phyloP scores from a whole-genome alignment of 2,329 filamentous ascomycete genomes.

The Microsporum canis region DNA sequence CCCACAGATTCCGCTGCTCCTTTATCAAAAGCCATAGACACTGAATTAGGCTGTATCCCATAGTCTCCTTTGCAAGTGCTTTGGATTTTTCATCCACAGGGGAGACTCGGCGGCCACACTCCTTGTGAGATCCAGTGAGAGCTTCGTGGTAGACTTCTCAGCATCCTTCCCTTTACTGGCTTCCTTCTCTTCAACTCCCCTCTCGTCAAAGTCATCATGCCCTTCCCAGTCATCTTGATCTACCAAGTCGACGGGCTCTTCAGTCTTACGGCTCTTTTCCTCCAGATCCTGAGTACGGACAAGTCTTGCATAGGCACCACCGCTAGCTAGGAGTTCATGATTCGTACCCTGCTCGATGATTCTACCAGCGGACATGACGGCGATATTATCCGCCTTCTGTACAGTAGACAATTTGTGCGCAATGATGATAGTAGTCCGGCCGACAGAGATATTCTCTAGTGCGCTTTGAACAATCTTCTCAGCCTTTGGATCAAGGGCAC shows the following conservation, averaged over 20 bases:
- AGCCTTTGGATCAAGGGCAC: slow-evolving; percentile 19
- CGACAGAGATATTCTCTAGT: slow-evolving; percentile 14
- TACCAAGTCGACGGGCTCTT: background rate
- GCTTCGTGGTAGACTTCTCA: slow-evolving; percentile 9
- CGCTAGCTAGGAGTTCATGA: slow-evolving; percentile 16
- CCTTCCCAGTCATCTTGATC: background rate
- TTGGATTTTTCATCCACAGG: background rate
- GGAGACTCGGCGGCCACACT: slow-evolving; percentile 15
- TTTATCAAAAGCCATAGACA: slow-evolving; percentile 12
- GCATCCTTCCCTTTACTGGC: slow-evolving; percentile 15
- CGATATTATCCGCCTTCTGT: slow-evolving; percentile 20
- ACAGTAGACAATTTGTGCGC: slow-evolving; percentile 23
- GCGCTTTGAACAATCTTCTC: slow-evolving; percentile 20
- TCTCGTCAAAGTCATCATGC: background rate
- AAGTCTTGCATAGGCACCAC: slow-evolving; percentile 37
- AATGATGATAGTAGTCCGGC: slow-evolving; percentile 20
- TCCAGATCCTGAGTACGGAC: slow-evolving; percentile 27
- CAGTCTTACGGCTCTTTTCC: slow-evolving; percentile 4
- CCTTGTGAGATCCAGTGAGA: background rate
- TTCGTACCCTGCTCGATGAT: slow-evolving; percentile 21
- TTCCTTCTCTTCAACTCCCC: background rate
- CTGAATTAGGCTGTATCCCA: slow-evolving; percentile 19
- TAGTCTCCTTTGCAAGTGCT: background rate
- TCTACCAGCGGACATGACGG: slow-evolving; percentile 20
- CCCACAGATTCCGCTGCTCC: background rate